A percentile compares a stretch with the other conserved stretches of the same genome.
These are phyloP conservation scores for Hortaea sp. DNA, from an alignment of 2,329 filamentous ascomycete species.

Conservation along the genomic window DNA sequence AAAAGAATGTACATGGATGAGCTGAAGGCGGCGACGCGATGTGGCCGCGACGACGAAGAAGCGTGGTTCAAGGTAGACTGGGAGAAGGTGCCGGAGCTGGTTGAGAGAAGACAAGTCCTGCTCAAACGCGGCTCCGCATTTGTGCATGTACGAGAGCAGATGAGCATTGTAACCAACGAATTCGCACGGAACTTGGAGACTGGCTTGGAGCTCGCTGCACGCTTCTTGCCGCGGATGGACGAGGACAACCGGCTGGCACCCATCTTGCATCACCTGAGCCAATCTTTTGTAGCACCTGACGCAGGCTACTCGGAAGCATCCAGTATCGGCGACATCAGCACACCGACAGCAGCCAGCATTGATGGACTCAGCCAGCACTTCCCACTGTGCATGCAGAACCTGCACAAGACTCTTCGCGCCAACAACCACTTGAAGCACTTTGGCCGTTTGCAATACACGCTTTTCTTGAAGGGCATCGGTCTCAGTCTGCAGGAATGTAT, in stretches of 20 bases:
- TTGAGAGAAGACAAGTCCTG: conserved; percentile 69
- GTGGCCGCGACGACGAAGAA: conserved; percentile 57
- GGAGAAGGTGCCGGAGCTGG: conserved; percentile 81
- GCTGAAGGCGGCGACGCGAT: conserved; percentile 48
- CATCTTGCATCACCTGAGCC: conserved; percentile 73
- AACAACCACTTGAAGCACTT: conserved; percentile 90
- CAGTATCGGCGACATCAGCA: conserved; percentile 50
- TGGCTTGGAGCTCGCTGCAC: conserved; percentile 81
- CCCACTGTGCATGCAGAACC: conserved; percentile 86
- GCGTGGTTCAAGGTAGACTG: conserved; percentile 95
- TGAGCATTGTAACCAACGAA: conserved; percentile 80
- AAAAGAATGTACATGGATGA: conserved; percentile 56
- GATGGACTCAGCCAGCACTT: conserved; percentile 74
- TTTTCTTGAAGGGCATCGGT: conserved; percentile 94
- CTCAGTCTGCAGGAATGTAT: conserved; percentile 85
- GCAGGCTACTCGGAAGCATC: conserved; percentile 62
- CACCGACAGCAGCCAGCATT: conserved; percentile 69
- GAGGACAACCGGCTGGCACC: conserved; percentile 85
- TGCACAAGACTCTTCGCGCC: conserved; percentile 76
- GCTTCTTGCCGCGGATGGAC: conserved; percentile 81
- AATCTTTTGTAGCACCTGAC: conserved; percentile 90
- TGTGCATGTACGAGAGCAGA: conserved; percentile 76
- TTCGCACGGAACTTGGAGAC: conserved; percentile 71
- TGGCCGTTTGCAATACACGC: conserved; percentile 83
- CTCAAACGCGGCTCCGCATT: conserved; percentile 77